A percentile compares a stretch with the other conserved stretches of the same genome.
Conservation (phyloP, 805 yeast species). For the Clavispora fructus region DNA sequence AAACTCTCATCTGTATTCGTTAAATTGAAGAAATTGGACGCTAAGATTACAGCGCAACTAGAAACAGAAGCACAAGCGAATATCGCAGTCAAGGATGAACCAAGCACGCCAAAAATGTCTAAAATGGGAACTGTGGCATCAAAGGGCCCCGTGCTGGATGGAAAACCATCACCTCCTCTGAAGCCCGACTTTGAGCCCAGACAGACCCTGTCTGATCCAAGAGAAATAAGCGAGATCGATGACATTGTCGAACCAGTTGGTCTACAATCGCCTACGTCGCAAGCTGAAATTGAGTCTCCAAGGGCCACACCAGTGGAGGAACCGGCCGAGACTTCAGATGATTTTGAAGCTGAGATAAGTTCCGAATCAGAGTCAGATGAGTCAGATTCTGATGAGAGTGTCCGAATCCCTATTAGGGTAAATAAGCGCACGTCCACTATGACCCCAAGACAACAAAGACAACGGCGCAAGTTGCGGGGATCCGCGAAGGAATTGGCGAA, state of each 20-base stretch:
- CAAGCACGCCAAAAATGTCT: background rate
- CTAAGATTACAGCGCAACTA: constrained; percentile 7
- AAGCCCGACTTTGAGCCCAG: background rate
- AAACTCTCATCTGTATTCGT: constrained; percentile 16
- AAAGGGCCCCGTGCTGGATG: background rate
- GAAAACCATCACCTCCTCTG: background rate
- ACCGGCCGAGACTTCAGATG: background rate
- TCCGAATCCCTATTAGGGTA: background rate
- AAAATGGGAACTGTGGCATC: background rate
- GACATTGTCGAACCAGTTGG: no score
- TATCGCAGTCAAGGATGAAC: constrained; percentile 4
- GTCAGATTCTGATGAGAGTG: background rate
- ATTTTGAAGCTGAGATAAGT: background rate
- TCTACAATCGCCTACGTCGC: no score
- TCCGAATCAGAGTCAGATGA: background rate
- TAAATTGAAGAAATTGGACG: constrained; percentile 20
- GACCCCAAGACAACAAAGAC: background rate
- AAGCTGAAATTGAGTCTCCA: no score
- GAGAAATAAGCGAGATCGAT: no score
- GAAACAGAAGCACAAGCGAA: background rate
- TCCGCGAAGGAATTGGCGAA: background rate
- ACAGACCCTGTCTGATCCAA: no score
- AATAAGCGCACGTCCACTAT: background rate
- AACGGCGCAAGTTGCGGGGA: background rate
- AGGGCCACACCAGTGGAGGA: background rate